Percentiles rank a stretch among this genome's conserved stretches.
phyloP scores from a whole-genome alignment of 2,329 filamentous ascomycete genomes.

The Eutypella sp. region DNA sequence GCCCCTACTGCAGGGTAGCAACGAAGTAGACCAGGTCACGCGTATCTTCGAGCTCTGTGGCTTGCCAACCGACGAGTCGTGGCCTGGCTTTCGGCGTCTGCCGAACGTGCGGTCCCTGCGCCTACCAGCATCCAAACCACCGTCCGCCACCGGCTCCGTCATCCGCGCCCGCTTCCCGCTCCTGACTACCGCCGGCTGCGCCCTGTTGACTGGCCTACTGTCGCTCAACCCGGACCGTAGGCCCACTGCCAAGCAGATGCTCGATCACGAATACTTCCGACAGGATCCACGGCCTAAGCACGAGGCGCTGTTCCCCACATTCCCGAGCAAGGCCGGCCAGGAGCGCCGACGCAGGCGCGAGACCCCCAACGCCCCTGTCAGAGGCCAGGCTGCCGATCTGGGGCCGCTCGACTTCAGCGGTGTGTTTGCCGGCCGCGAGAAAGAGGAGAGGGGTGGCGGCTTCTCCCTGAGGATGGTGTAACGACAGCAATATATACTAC shows the following conservation, averaged over 20 bases:
- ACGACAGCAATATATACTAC: constrained; percentile 1
- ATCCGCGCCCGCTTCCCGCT: constrained; percentile 77
- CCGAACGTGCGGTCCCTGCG: constrained; percentile 80
- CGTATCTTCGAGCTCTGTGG: constrained; percentile 89
- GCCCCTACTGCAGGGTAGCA: constrained; percentile 79
- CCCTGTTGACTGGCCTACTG: constrained; percentile 65
- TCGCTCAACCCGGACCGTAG: constrained; percentile 68
- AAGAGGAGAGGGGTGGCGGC: constrained; percentile 60
- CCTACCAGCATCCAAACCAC: constrained; percentile 47
- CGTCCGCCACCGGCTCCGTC: constrained; percentile 41
- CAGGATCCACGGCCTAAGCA: constrained; percentile 89
- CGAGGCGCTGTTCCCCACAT: constrained; percentile 91
- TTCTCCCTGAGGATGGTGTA: constrained; percentile 61
- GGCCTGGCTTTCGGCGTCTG: constrained; percentile 81
- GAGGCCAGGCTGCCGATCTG: constrained; percentile 61
- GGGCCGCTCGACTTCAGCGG: constrained; percentile 61
- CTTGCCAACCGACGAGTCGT: constrained; percentile 73
- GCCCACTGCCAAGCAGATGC: constrained; percentile 67
- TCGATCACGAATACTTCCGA: constrained; percentile 77
- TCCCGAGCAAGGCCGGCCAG: constrained; percentile 90
- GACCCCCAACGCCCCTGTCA: constrained; percentile 77
- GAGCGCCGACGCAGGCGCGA: constrained; percentile 69
- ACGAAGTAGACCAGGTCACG: constrained; percentile 85
- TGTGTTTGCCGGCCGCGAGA: constrained; percentile 63
- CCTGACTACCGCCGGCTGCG: constrained; percentile 68